These are phyloP conservation scores for Strobilomyces confusus DNA, from an alignment of 768 basidiomycete genomes.

Conservation along the genomic window DNA sequence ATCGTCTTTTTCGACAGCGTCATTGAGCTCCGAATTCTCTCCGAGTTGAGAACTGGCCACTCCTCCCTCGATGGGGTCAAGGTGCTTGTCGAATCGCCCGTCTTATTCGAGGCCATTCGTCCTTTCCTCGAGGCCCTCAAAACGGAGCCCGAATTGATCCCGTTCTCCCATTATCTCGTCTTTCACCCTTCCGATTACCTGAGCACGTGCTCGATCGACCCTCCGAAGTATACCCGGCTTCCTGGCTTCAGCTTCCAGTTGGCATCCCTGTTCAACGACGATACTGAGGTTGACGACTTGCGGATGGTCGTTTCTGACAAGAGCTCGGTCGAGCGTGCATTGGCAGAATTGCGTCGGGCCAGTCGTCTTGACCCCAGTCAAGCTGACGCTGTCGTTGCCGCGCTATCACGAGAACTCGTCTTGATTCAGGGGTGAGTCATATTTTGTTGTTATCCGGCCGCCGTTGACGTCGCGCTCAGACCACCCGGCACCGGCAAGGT, in stretches of 20 bases:
- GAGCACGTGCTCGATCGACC: conserved; percentile 34
- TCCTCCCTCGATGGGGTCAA: conserved; percentile 21
- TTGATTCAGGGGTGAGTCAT: conserved; percentile 66
- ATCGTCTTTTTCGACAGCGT: conserved; percentile 58
- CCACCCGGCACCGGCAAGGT: conserved; percentile 82
- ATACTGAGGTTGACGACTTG: conserved; percentile 37
- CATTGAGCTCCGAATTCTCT: conserved; percentile 46
- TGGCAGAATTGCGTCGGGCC: conserved; percentile 38
- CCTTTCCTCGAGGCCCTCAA: conserved; percentile 65
- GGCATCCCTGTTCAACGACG: conserved; percentile 45
- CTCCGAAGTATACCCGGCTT: conserved; percentile 51
- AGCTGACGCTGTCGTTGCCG: conserved; percentile 61
- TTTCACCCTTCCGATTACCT: conserved; percentile 39
- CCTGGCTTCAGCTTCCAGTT: conserved; percentile 59
- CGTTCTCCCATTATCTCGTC: conserved; percentile 50
- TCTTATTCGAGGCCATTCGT: conserved; percentile 64
- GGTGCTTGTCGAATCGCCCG: conserved; percentile 55
- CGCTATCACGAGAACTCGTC: conserved; percentile 54
- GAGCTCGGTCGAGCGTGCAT: conserved; percentile 44
- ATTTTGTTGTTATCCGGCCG: not conserved
- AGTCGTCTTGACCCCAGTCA: conserved; percentile 70
- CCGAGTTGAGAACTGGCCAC: conserved; percentile 32
- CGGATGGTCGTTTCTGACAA: conserved; percentile 40
- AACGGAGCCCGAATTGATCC: conserved; percentile 52
- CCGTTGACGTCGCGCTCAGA: conserved; percentile 29